phyloP scores from a whole-genome alignment of 345 rosid species.

The Eucalyptus erythrocorys region DNA sequence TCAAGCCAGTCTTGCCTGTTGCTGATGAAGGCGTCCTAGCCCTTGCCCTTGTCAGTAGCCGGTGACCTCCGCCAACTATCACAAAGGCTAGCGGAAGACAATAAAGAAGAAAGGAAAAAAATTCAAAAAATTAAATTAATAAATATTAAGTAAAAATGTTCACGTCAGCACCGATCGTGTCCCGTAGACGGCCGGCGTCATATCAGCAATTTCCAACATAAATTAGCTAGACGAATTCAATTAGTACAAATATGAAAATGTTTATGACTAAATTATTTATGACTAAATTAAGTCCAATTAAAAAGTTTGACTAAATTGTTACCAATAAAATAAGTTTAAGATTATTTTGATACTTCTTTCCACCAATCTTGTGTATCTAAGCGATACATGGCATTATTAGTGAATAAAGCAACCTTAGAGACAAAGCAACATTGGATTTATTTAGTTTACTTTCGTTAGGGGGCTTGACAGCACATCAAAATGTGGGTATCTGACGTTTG shows the following conservation, averaged over 20 bases:
- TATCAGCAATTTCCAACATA: no score
- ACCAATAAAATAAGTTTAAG: rapidly evolving
- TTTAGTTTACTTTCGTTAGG: neutral
- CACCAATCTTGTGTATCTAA: neutral
- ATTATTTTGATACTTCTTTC: rapidly evolving
- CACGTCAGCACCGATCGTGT: rapidly evolving
- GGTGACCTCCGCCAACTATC: rapidly evolving
- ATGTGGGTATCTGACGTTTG: neutral
- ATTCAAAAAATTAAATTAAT: no score
- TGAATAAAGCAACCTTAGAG: neutral
- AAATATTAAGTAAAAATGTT: no score
- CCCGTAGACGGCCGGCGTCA: rapidly evolving
- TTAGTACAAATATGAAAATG: rapidly evolving
- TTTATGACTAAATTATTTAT: rapidly evolving
- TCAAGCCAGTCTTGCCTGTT: rapidly evolving
- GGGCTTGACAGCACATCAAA: neutral
- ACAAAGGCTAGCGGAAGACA: rapidly evolving
- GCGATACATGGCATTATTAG: neutral
- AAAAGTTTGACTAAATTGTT: rapidly evolving
- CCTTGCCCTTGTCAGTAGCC: rapidly evolving
- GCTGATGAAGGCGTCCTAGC: rapidly evolving
- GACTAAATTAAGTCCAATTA: rapidly evolving
- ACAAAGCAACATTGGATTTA: neutral
- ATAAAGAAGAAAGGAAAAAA: no score
- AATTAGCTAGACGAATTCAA: rapidly evolving